Evolutionary conservation across 1,284 basidiomycete species (phyloP), one percentile per base, ranked within the genome.

Genomic region (Rhodotorula glutinis): DNA sequence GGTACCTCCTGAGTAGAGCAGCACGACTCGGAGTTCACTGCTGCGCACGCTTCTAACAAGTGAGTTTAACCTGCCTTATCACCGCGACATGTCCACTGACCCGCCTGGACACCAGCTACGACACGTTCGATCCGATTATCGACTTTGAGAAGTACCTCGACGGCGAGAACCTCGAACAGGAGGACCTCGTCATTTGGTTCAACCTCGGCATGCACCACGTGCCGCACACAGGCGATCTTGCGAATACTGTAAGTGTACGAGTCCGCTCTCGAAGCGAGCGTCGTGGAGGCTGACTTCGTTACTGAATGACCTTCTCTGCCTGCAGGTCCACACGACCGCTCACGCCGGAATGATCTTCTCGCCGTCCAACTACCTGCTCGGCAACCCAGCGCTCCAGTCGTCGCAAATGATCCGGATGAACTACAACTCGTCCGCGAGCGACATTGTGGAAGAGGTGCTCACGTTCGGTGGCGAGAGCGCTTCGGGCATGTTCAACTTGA

Each of bases 101-200:
- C 4, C 23, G 13, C 13, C n/a, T n/a, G 13, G 46, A 9, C n/a
- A 40, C 27, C 55, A 43, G 23, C 30, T 64, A 70, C 69, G 61
- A 71, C n/a, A 59, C 73, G 0, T 57, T 46, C 27, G 23, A 71
- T 53, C 75, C 75, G 7, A 44, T 75, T 43, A 59, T 77, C 60
- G 72, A 78, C 62, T 79, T 79, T 51, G 60, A 46, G 44, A 72
- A 74, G 44, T 79, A 74, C 71, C 74, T 79, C 60, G 70, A 80
- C 62, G 75, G 75, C 46, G 79, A 80, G 54, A 62, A 62, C 14
- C 65, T 79, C n/a, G 73, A 72, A 14, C 78, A 80, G 56, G 77
- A 79, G 59, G 78, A 79, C 56, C 43, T 51, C 27, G 47, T 57
- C 46, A 19, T 38, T 4, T 57, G 51, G 49, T 53, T 61, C 67